phyloP scores from a whole-genome alignment of 2,329 filamentous ascomycete species.

The Ophiostoma sp. region DNA sequence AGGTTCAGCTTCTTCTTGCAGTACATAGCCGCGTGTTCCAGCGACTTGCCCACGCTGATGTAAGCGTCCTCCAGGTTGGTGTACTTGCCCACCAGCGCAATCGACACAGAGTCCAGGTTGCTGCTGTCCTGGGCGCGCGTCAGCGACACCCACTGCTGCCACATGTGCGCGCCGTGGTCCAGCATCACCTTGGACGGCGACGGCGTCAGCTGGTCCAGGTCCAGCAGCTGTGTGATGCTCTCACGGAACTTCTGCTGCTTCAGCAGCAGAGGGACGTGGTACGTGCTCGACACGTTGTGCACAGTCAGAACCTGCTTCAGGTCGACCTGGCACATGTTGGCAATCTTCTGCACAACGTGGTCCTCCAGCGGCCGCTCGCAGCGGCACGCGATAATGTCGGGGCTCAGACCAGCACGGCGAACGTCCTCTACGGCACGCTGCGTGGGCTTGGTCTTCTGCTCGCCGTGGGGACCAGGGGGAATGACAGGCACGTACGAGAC shows the following conservation, averaged over 20 bases:
- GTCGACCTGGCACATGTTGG: conserved; percentile 82
- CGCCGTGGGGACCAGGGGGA: conserved; percentile 38
- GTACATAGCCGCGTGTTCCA: conserved; percentile 88
- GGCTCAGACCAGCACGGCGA: conserved; percentile 70
- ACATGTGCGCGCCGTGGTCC: conserved; percentile 63
- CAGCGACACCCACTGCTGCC: conserved; percentile 64
- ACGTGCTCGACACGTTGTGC: conserved; percentile 81
- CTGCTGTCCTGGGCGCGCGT: conserved; percentile 42
- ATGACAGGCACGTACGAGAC: conserved; percentile 78
- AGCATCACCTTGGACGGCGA: conserved; percentile 50
- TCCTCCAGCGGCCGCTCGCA: conserved; percentile 72
- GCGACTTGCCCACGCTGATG: conserved; percentile 66
- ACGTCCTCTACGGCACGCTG: conserved; percentile 83
- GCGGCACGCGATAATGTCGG: conserved; percentile 84
- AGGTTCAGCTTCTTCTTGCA: conserved; percentile 74
- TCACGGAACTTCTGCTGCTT: conserved; percentile 69
- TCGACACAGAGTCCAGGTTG: conserved; percentile 64
- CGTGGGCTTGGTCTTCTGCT: conserved; percentile 97
- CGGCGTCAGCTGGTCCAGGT: conserved; percentile 53
- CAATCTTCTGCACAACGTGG: conserved; percentile 77
- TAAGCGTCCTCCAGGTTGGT: conserved; percentile 79
- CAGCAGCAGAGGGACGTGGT: conserved; percentile 91
- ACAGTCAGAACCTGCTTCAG: conserved; percentile 82
- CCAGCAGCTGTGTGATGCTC: conserved; percentile 47
- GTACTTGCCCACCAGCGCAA: conserved; percentile 92